Conservation (phyloP, 2,329 filamentous ascomycete species). For the Epichloe hybrida region DNA sequence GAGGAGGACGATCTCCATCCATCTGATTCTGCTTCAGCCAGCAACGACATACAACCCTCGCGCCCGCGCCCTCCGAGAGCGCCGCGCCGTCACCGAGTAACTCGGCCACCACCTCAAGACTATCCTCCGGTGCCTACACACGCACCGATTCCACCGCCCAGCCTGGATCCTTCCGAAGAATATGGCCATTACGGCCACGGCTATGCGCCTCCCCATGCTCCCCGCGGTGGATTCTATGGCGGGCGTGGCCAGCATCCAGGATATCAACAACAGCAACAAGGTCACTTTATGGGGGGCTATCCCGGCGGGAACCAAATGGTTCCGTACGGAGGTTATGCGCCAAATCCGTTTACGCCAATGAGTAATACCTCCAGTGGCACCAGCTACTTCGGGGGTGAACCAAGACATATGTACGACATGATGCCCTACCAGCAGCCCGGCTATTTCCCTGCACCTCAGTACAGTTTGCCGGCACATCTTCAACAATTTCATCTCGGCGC, state of each 20-base stretch:
- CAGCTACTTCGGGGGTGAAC: constrained; percentile 28
- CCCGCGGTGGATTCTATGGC: constrained; percentile 16
- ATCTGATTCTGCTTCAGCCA: constrained; percentile 43
- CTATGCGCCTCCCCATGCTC: constrained; percentile 10
- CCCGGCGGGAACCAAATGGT: constrained; percentile 31
- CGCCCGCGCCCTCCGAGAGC: constrained; percentile 9
- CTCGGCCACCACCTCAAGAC: constrained; percentile 22
- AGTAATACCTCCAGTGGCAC: constrained; percentile 22
- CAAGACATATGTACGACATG: constrained; percentile 32
- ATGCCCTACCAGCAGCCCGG: constrained; percentile 32
- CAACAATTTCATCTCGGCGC: constrained; percentile 26
- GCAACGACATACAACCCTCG: constrained; percentile 18
- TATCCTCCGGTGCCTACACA: constrained; percentile 21
- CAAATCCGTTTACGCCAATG: constrained; percentile 32
- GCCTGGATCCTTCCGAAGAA: constrained; percentile 52
- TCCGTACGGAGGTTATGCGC: constrained; percentile 27
- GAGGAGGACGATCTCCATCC: constrained; percentile 39
- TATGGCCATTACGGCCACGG: constrained; percentile 25
- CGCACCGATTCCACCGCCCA: constrained; percentile 41
- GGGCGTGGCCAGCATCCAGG: constrained; percentile 16
- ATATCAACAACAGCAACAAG: constrained; percentile 37
- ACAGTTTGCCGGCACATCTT: constrained; percentile 13
- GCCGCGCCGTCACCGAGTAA: constrained; percentile 20
- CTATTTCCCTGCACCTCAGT: constrained; percentile 7
- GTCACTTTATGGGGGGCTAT: constrained; percentile 27